Percentiles rank a stretch among this genome's conserved stretches.
Conservation (phyloP, 2,329 filamentous ascomycete species). For the Penicillium sp. region DNA sequence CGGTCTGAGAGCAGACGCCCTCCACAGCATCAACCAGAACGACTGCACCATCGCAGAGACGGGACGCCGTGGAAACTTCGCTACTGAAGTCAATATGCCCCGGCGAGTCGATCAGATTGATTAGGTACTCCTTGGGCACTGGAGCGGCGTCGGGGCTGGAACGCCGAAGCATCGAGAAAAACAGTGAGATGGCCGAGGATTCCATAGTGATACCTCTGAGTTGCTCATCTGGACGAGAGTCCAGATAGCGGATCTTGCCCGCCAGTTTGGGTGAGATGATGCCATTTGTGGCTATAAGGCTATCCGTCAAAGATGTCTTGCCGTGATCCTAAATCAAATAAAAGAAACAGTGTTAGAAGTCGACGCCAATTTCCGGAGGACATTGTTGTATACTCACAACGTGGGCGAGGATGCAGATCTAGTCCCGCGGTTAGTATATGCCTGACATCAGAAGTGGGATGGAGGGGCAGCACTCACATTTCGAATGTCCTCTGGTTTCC, state of each 20-base stretch:
- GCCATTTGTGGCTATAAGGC: conserved; percentile 95
- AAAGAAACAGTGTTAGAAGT: conserved; percentile 2
- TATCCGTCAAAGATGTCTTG: conserved; percentile 95
- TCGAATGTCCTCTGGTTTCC: conserved; percentile 81
- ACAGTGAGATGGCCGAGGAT: conserved; percentile 94
- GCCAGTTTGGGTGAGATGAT: conserved; percentile 98
- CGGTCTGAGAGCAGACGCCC: conserved; percentile 96
- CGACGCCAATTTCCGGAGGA: background rate
- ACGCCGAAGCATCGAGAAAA: conserved; percentile 86
- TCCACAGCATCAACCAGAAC: conserved; percentile 96
- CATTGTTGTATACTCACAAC: conserved; percentile 58
- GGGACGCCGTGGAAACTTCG: conserved; percentile 92
- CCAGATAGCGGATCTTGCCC: conserved; percentile 95
- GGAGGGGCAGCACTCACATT: conserved; percentile 65
- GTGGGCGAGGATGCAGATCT: conserved; percentile 95
- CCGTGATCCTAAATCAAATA: conserved; percentile 71
- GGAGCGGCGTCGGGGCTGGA: conserved; percentile 65
- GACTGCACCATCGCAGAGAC: conserved; percentile 89
- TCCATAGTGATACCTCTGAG: conserved; percentile 99
- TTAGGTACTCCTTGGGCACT: conserved; percentile 81
- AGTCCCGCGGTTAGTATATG: conserved; percentile 33
- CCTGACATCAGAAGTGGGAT: conserved; percentile 28
- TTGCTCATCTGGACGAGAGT: conserved; percentile 95
- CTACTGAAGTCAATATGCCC: conserved; percentile 99
- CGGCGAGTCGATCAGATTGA: conserved; percentile 96